These are phyloP conservation scores for Cystodermella granulosa DNA, from an alignment of 1,284 basidiomycete genomes.

Conservation along the genomic window DNA sequence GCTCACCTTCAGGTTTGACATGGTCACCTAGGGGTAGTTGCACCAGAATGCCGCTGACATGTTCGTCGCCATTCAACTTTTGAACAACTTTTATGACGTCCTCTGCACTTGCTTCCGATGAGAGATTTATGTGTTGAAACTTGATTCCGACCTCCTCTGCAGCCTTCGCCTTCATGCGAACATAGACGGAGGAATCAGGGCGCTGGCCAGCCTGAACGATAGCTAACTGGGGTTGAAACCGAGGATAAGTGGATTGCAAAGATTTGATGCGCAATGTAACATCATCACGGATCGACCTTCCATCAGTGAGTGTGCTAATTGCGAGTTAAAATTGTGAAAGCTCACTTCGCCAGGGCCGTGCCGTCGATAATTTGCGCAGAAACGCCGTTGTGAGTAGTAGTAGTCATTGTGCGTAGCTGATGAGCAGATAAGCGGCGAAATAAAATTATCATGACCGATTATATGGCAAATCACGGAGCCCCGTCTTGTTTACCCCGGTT, in stretches of 20 bases:
- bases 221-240: conserved; percentile 84
- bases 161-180: conserved; percentile 97
- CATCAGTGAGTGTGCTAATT: conserved; percentile 17
- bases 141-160: conserved; percentile 92
- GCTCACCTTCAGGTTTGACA: conserved; percentile 79
- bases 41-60: conserved; percentile 87
- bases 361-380: conserved; percentile 78
- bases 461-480: conserved; percentile 16
- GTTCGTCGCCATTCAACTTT: conserved; percentile 79
- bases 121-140: conserved; percentile 75
- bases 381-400: conserved; percentile 51
- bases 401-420: conserved; percentile 52
- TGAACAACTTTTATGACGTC: conserved; percentile 77
- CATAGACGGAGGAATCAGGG: conserved; percentile 88
- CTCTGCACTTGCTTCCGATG: conserved; percentile 68
- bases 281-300: conserved; percentile 72
- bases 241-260: conserved; percentile 62
- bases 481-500: conserved; percentile 27
- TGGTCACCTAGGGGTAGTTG: conserved; percentile 94
- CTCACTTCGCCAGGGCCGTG: conserved; percentile 80
- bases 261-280: conserved; percentile 64
- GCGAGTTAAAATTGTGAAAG: neutral
- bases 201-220: conserved; percentile 93
- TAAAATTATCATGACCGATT: conserved; percentile 21
- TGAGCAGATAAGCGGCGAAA: conserved; percentile 37